Evolutionary conservation across 1,284 basidiomycete genomes (phyloP).

Genomic region (Trichosporon sp.): DNA sequence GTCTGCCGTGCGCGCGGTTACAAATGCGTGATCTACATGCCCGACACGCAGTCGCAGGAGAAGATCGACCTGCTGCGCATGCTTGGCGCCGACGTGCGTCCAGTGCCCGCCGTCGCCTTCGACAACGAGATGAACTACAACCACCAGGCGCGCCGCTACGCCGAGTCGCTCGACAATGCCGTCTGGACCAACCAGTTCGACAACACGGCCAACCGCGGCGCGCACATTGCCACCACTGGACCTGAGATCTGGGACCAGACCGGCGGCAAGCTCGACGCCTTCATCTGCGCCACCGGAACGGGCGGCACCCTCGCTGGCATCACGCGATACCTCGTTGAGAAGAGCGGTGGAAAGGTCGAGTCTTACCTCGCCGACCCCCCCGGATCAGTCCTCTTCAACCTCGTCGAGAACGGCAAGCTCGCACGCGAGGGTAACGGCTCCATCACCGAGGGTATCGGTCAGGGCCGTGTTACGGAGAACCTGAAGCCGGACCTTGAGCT

Average conservation of each 20-base stretch:
- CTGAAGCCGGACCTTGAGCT: constrained; percentile 79
- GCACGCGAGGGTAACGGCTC: constrained; percentile 80
- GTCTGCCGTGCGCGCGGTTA: constrained; percentile 90
- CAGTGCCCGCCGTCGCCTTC: constrained; percentile 94
- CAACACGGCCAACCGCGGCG: constrained; percentile 84
- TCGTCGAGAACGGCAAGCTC: constrained; percentile 75
- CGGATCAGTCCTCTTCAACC: constrained; percentile 86
- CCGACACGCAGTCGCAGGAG: constrained; percentile 92
- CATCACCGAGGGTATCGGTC: constrained; percentile 99
- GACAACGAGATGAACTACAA: constrained; percentile 98
- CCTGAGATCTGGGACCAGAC: constrained; percentile 98
- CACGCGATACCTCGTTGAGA: constrained; percentile 82
- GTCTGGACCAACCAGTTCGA: constrained; percentile 99
- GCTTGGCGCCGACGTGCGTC: constrained; percentile 94
- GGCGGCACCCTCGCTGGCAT: constrained; percentile 93
- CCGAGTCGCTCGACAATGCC: constrained; percentile 78
- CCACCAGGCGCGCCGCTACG: constrained; percentile 91
- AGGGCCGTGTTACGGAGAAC: constrained; percentile 96
- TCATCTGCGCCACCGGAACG: constrained; percentile 91
- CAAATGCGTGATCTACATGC: constrained; percentile 99
- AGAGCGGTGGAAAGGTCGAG: constrained; percentile 77
- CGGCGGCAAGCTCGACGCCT: constrained; percentile 76
- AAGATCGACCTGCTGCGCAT: constrained; percentile 97
- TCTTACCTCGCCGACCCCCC: constrained; percentile 96
- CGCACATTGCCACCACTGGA: constrained; percentile 88